Evolutionary conservation across 176 grass and related monocot species (phyloP).

Genomic region (Zizania latifolia): DNA sequence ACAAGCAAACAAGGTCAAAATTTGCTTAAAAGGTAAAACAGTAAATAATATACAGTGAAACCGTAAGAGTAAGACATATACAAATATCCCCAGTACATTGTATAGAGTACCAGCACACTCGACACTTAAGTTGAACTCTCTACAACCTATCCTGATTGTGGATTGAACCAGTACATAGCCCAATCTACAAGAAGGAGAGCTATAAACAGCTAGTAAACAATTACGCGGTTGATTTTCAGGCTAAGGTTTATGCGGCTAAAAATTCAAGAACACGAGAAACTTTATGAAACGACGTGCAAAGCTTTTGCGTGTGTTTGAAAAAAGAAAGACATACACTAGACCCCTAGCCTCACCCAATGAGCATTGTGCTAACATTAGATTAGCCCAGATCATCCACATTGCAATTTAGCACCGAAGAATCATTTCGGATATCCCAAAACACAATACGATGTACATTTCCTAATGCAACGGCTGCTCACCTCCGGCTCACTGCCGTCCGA

Average conservation of each 20-base stretch:
- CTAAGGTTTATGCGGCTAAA: not conserved
- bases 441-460: not conserved
- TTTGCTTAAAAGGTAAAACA: not conserved
- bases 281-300: not conserved
- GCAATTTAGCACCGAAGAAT: not conserved
- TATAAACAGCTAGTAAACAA: not conserved
- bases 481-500: conserved; percentile 94
- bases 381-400: not conserved
- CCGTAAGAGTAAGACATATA: not conserved
- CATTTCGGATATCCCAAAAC: not conserved
- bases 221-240: not conserved
- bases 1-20: not conserved
- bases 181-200: not conserved
- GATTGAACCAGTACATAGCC: not conserved
- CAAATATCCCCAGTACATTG: not conserved
- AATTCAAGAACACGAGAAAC: not conserved
- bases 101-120: not conserved
- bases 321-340: not conserved
- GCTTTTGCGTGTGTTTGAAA: not conserved
- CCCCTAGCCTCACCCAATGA: not conserved
- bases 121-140: not conserved
- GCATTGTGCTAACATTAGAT: not conserved
- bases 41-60: not conserved
- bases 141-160: not conserved
- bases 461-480: conserved; percentile 26